Evolutionary conservation across 179 eudicot species (phyloP), one percentile per base, ranked within the genome.

Genomic region (Spergularia azorica): DNA sequence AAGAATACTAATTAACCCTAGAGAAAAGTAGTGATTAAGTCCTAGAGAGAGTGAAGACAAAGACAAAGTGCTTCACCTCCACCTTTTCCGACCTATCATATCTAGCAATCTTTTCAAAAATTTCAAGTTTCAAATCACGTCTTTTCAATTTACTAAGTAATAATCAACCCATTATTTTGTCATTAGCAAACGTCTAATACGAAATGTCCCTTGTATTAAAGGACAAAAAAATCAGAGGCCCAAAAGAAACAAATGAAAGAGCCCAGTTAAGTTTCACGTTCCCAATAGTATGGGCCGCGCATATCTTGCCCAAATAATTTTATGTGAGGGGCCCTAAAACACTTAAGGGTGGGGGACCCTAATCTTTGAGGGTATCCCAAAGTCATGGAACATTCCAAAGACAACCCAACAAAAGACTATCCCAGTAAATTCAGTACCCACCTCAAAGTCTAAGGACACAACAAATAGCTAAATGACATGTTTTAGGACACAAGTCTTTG

Each of bases 261-360:
- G 46, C 39, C 77, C 76, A 63, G 52, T 58, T 77, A 60, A 73
- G 43, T 20, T 77, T 77, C 67, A 72, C 65, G 56, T 77, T 77
- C 84, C 80, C 84, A 77, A 81, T 67, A 80, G 74, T n/a, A 80
- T 77, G 81, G 86, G 79, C 81, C 84, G 73, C 69, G 75, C 73
- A 54, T 63, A 71, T 70, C 79, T 77, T 78, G 80, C 86, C 82
- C 79, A 82, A 74, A 77, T 62, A 62, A 26, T 18, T 15, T 56
- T 17, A 61, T 21, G 52, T 32, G 56, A 21, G 67, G 58, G 63
- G 55, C 62, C 9, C 41, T 8, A 70, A 13, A 46, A 46, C 50
- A 6, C 63, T 56, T 15, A 21, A 38, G 41, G 48, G 72, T 50
- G 41, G 70, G 78, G 73, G 50, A 46, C 65, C 73, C 73, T 58